Percentiles rank a stretch among this genome's conserved stretches.
These are phyloP conservation scores for Pyrenula massariospora DNA, from an alignment of 495 filamentous ascomycete genomes.

Conservation along the genomic window DNA sequence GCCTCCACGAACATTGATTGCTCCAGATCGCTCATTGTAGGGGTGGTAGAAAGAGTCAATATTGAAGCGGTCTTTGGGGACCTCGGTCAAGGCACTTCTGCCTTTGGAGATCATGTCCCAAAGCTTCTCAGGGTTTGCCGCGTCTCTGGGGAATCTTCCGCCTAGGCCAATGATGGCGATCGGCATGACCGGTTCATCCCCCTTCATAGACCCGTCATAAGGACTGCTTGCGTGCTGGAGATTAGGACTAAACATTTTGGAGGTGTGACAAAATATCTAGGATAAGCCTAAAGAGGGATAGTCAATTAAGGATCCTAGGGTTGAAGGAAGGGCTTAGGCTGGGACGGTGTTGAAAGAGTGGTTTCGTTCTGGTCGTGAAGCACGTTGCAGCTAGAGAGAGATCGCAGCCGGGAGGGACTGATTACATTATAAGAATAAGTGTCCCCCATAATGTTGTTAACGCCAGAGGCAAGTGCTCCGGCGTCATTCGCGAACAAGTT, in stretches of 20 bases:
- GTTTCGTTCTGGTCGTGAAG: not conserved
- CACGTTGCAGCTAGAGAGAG: not conserved
- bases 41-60: constrained; percentile 2
- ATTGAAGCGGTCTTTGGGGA: constrained; percentile 6
- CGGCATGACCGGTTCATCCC: constrained; percentile 16
- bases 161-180: constrained; percentile 46
- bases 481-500: not conserved
- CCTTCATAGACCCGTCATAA: too few relatives aligned
- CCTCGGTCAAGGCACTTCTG: constrained; percentile 25
- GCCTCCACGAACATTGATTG: constrained; percentile 7
- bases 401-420: too few relatives aligned
- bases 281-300: not conserved
- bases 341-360: not conserved
- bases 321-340: not conserved
- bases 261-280: not conserved
- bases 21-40: not conserved
- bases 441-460: not conserved
- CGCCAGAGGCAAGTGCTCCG: not conserved
- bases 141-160: constrained; percentile 41
- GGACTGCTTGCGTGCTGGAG: not conserved
- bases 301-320: not conserved
- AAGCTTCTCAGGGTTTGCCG: constrained; percentile 33
- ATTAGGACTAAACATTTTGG: not conserved
- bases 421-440: too few relatives aligned
- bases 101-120: constrained; percentile 39